phyloP scores from a whole-genome alignment of 1,139 yeast genomes.

The Maudiozyma humilis region DNA sequence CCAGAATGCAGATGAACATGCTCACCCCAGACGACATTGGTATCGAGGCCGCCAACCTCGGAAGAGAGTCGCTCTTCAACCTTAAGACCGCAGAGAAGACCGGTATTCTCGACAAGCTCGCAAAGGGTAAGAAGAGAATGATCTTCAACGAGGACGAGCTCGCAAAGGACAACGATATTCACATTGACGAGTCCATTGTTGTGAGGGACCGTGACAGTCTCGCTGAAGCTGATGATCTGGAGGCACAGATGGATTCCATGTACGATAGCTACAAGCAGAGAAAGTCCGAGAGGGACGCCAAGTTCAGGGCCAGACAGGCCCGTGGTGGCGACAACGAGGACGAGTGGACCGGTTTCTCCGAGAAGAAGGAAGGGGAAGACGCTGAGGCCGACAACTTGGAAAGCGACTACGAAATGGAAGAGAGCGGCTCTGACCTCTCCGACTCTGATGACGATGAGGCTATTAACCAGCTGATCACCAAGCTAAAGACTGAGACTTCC shows the following conservation, averaged over 20 bases:
- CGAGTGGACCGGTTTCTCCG: constrained; percentile 80
- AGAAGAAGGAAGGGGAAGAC: constrained; percentile 34
- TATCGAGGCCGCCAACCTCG: constrained; percentile 80
- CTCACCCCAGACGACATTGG: constrained; percentile 88
- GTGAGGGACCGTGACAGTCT: constrained; percentile 33
- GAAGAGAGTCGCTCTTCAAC: constrained; percentile 74
- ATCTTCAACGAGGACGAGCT: constrained; percentile 52
- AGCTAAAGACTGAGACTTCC: constrained; percentile 39
- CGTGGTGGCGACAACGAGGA: constrained; percentile 76
- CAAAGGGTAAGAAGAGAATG: constrained; percentile 77
- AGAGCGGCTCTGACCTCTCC: constrained; percentile 35
- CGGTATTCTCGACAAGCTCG: constrained; percentile 65
- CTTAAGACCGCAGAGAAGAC: constrained; percentile 77
- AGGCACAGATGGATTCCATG: constrained; percentile 75
- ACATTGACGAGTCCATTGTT: constrained; percentile 39
- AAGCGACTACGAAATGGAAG: constrained; percentile 35
- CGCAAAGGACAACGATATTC: constrained; percentile 46
- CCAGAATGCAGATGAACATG: constrained; percentile 95
- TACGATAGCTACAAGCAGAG: constrained; percentile 65
- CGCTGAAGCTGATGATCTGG: constrained; percentile 60
- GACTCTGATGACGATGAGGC: constrained; percentile 72
- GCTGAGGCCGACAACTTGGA: constrained; percentile 36
- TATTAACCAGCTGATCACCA: constrained; percentile 53
- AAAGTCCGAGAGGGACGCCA: constrained; percentile 72
- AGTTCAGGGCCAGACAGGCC: constrained; percentile 66